Conservation (phyloP, 345 rosid species). For the Eucalyptus pauciflora region DNA sequence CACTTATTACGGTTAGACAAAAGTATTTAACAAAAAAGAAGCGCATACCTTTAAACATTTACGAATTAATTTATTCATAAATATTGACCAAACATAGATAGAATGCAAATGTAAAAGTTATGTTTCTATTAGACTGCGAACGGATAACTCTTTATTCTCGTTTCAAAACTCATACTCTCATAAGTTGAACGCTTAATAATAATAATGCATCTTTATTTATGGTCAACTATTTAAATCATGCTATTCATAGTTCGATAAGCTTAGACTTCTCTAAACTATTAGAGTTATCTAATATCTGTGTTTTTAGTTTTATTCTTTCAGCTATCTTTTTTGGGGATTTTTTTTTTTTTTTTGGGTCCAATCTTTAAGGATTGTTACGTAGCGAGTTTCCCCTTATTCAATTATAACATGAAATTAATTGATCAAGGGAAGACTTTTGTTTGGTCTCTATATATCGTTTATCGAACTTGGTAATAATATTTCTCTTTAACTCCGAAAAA, state of each 20-base stretch:
- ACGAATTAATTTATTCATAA: background rate
- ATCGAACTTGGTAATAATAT: too few species aligned
- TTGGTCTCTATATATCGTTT: fast-evolving
- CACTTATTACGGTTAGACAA: background rate
- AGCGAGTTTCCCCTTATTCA: background rate
- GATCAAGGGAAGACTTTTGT: background rate
- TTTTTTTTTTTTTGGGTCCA: fast-evolving
- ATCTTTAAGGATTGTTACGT: too few species aligned
- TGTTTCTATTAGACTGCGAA: fast-evolving
- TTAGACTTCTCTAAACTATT: too few species aligned
- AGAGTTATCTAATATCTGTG: background rate
- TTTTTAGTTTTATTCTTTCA: fast-evolving
- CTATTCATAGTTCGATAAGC: background rate
- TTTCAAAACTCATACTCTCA: fast-evolving
- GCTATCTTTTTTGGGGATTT: too few species aligned
- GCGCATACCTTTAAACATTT: too few species aligned
- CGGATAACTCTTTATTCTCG: background rate
- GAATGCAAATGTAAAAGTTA: background rate
- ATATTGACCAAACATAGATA: too few species aligned
- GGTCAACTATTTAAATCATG: too few species aligned
- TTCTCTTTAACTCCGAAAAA: background rate
- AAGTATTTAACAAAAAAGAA: too few species aligned
- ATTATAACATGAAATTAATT: background rate
- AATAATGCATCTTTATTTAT: fast-evolving
- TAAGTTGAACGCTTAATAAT: fast-evolving